phyloP scores from a whole-genome alignment of 2,329 filamentous ascomycete genomes.

The Penicillium oxalicum region DNA sequence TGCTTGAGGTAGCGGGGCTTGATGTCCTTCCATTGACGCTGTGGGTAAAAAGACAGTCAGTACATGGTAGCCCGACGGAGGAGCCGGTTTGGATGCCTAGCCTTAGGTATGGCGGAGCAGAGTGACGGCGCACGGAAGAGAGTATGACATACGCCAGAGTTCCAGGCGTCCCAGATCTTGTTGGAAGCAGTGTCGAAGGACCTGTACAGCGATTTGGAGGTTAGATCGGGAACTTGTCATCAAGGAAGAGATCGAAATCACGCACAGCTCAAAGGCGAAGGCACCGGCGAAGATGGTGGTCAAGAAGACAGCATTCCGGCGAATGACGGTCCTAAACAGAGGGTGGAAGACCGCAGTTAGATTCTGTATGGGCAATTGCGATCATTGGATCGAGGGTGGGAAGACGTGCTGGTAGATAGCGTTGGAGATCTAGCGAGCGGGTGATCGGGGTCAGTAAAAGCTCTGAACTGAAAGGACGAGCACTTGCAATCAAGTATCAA shows the following conservation, averaged over 20 bases:
- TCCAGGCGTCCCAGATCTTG: conserved; percentile 82
- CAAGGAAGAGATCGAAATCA: conserved; percentile 15
- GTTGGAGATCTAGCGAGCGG: conserved; percentile 41
- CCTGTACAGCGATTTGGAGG: conserved; percentile 46
- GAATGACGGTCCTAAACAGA: conserved; percentile 67
- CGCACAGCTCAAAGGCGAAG: conserved; percentile 92
- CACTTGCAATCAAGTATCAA: conserved; percentile 24
- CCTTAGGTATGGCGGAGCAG: no score
- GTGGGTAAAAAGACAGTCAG: conserved; percentile 17
- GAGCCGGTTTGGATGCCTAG: neutral
- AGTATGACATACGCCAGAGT: conserved; percentile 71
- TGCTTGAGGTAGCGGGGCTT: conserved; percentile 76
- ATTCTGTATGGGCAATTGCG: conserved; percentile 11
- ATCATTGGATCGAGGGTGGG: conserved; percentile 13
- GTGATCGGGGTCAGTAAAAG: conserved; percentile 23
- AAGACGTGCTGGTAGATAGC: conserved; percentile 57
- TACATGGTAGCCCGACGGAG: conserved; percentile 4
- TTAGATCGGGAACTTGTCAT: conserved; percentile 14
- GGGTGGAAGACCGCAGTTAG: conserved; percentile 12
- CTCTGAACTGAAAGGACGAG: conserved; percentile 19
- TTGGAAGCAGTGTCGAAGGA: conserved; percentile 77
- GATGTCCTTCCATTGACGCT: conserved; percentile 99
- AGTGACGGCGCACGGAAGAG: neutral
- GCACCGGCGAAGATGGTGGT: conserved; percentile 77
- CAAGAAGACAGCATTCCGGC: conserved; percentile 83